These are phyloP conservation scores for Nicotiana obtusifolia DNA, from an alignment of 257 asterid species.

Conservation along the genomic window DNA sequence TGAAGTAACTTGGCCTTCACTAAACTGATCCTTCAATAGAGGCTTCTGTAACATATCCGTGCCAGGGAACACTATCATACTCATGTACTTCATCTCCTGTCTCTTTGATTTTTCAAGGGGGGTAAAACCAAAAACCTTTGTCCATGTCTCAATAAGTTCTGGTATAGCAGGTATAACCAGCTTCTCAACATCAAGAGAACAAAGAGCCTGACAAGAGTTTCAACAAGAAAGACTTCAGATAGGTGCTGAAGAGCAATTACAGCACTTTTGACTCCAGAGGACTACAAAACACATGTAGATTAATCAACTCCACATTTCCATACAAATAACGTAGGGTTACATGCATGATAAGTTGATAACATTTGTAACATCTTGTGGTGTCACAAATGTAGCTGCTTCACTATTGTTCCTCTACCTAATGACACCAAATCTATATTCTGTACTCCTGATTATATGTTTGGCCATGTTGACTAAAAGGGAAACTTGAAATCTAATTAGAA, in stretches of 20 bases:
- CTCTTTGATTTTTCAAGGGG: conserved; percentile 65
- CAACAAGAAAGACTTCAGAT: conserved; percentile 14
- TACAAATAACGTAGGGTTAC: background rate
- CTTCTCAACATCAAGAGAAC: conserved; percentile 60
- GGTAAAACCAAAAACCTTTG: conserved; percentile 62
- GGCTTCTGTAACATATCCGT: conserved; percentile 76
- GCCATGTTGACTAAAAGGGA: background rate
- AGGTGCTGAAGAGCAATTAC: conserved; percentile 1
- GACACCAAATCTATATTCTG: background rate
- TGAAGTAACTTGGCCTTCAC: conserved; percentile 21
- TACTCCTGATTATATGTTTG: background rate
- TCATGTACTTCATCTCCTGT: conserved; percentile 68
- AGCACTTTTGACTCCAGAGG: background rate
- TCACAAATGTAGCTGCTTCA: background rate
- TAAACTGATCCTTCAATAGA: conserved; percentile 19
- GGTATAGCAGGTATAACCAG: conserved; percentile 87
- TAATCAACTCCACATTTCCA: background rate
- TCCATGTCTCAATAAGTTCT: conserved; percentile 80
- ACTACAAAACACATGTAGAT: background rate
- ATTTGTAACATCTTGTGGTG: background rate
- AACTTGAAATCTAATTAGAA: background rate
- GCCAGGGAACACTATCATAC: conserved; percentile 71
- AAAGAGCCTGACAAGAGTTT: conserved; percentile 51
- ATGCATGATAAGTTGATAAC: background rate
- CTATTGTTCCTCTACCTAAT: conserved; percentile 2